A percentile compares a stretch with the other conserved stretches of the same genome.
These are phyloP conservation scores for Saturnispora silvae DNA, from an alignment of 805 yeast species.

Conservation along the genomic window DNA sequence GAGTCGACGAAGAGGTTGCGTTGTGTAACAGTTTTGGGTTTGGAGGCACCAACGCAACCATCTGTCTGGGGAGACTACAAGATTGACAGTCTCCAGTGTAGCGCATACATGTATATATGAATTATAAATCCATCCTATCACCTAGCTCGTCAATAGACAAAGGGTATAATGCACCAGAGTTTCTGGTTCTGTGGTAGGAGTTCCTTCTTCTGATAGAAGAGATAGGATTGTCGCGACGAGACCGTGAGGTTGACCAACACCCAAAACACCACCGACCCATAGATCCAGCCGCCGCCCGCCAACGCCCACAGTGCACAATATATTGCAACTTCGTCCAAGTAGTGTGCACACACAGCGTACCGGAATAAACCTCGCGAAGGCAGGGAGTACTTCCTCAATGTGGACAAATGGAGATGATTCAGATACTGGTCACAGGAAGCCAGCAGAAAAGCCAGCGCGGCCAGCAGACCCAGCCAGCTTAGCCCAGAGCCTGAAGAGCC, in stretches of 20 bases:
- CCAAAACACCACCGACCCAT: slow-evolving; percentile 25
- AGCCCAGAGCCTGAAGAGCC: too few relatives aligned
- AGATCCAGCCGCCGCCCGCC: slow-evolving; percentile 11
- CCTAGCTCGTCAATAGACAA: too few relatives aligned
- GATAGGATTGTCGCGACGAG: too few relatives aligned
- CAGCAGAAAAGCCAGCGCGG: slow-evolving; percentile 20
- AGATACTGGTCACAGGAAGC: slow-evolving; percentile 37
- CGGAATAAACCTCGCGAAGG: slow-evolving; percentile 45
- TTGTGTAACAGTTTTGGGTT: slow-evolving; percentile 90
- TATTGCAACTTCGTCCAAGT: slow-evolving; percentile 52
- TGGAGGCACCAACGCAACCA: slow-evolving; percentile 88
- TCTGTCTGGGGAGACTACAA: slow-evolving; percentile 38
- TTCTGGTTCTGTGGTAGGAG: too few relatives aligned
- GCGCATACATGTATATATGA: too few relatives aligned
- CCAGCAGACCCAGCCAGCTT: too few relatives aligned
- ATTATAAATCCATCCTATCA: too few relatives aligned
- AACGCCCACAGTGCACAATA: slow-evolving; percentile 28
- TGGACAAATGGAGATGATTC: slow-evolving; percentile 41
- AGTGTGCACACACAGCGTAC: slow-evolving; percentile 54
- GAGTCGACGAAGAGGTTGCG: slow-evolving; percentile 40
- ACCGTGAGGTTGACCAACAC: slow-evolving; percentile 40
- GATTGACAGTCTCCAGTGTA: too few relatives aligned
- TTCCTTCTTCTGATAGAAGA: too few relatives aligned
- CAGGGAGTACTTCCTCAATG: slow-evolving; percentile 41
- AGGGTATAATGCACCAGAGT: too few relatives aligned